Percentiles rank a stretch among this genome's conserved stretches.
These are phyloP conservation scores for Phytophthora foliorum DNA, from an alignment of 352 stramenopile species.

Conservation along the genomic window DNA sequence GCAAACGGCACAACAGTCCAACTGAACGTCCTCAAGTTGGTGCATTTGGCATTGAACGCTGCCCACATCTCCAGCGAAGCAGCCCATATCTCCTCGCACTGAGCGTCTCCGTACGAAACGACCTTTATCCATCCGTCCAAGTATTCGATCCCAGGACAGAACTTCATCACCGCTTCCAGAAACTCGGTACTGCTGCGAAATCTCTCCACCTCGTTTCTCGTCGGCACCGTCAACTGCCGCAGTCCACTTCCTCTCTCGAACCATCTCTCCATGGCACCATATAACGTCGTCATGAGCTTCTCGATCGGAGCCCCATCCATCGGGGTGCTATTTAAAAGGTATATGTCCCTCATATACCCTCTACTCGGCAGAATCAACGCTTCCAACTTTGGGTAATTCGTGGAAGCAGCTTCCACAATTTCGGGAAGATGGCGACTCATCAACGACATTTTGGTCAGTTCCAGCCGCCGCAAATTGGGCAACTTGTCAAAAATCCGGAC, in stretches of 20 bases:
- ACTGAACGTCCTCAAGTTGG: not conserved
- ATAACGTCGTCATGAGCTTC: not conserved
- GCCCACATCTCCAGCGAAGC: constrained; percentile 11
- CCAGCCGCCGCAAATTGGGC: not conserved
- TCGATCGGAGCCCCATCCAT: not conserved
- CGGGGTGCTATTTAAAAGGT: not conserved
- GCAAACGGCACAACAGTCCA: constrained; percentile 11
- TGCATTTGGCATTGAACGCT: constrained; percentile 11
- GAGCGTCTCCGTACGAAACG: not conserved
- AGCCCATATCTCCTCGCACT: constrained; percentile 1
- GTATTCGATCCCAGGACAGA: constrained; percentile 9
- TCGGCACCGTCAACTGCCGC: not conserved
- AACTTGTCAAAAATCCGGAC: not conserved
- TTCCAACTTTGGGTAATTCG: not conserved
- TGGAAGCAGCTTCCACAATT: constrained; percentile 10
- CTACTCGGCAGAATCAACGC: not conserved
- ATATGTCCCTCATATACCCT: not conserved
- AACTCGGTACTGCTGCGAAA: not conserved
- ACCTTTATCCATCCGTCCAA: not conserved
- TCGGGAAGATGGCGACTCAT: not conserved
- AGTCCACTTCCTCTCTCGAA: constrained; percentile 1
- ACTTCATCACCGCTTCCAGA: constrained; percentile 1
- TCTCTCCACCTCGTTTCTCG: not conserved
- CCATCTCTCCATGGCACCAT: not conserved
- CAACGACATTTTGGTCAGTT: not conserved